These are phyloP conservation scores for Podaxis sp. DNA, from an alignment of 768 basidiomycete genomes.

Conservation along the genomic window DNA sequence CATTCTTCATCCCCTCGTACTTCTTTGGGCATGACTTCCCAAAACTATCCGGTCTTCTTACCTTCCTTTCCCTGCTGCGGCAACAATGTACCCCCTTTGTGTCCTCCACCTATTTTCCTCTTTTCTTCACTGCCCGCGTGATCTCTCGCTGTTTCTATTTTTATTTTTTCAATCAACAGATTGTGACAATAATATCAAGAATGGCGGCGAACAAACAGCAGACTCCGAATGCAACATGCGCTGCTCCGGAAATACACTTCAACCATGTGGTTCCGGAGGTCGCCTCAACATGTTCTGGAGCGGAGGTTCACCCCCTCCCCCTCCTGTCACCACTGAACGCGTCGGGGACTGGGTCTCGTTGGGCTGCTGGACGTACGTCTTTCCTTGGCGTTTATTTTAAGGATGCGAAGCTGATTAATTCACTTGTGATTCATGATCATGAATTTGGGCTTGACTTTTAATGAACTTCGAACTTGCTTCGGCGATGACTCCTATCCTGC, in stretches of 20 bases:
- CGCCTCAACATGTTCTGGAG: slow-evolving; percentile 67
- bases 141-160: not conserved
- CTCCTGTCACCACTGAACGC: slow-evolving; percentile 50
- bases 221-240: slow-evolving; percentile 57
- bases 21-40: slow-evolving; percentile 2
- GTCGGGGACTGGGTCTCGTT: slow-evolving; percentile 68
- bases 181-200: slow-evolving; percentile 57
- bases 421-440: not conserved
- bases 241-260: slow-evolving; percentile 57
- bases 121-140: not conserved
- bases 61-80: not conserved
- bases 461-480: not conserved
- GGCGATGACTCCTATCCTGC: not conserved
- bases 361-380: slow-evolving; percentile 69
- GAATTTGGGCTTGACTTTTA: slow-evolving; percentile 29
- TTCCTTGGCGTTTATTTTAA: not conserved
- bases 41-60: not conserved
- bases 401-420: not conserved
- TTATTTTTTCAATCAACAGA: slow-evolving; percentile 36
- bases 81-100: not conserved
- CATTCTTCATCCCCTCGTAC: not conserved
- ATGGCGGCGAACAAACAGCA: slow-evolving; percentile 44
- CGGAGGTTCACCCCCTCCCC: slow-evolving; percentile 53
- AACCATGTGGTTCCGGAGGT: slow-evolving; percentile 61
- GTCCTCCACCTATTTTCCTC: not conserved